phyloP scores from a whole-genome alignment of 306 rosid genomes.

The Nissolia schottii region DNA sequence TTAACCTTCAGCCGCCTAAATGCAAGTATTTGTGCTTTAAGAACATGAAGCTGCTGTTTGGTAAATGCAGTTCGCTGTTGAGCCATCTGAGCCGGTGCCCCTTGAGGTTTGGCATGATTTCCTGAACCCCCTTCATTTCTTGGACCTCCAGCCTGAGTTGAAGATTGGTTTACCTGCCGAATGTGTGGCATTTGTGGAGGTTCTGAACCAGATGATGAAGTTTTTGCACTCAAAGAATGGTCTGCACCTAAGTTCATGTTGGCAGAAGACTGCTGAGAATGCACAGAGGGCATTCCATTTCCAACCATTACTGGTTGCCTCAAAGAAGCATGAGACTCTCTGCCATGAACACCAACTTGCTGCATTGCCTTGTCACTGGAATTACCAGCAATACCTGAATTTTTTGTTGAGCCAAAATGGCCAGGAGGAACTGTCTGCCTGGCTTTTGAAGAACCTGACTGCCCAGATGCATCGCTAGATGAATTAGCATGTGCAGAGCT shows the following conservation, averaged over 20 bases:
- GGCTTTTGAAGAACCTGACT: conserved; percentile 73
- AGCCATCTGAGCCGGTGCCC: conserved; percentile 55
- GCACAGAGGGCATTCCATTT: conserved; percentile 61
- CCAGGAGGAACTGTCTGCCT: conserved; percentile 63
- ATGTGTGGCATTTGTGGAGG: conserved; percentile 51
- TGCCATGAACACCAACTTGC: conserved; percentile 59
- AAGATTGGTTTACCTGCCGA: conserved; percentile 66
- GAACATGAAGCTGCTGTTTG: conserved; percentile 92
- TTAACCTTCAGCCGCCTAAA: conserved; percentile 91
- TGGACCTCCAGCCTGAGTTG: conserved; percentile 55
- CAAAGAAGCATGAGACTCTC: conserved; percentile 68
- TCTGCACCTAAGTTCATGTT: conserved; percentile 53
- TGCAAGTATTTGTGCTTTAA: conserved; percentile 96
- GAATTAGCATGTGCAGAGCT: conserved; percentile 84
- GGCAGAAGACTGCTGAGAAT: conserved; percentile 58
- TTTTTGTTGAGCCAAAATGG: conserved; percentile 56
- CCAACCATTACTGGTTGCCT: conserved; percentile 54
- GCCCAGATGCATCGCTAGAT: conserved; percentile 74
- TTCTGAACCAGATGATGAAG: conserved; percentile 47
- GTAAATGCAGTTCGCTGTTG: conserved; percentile 67
- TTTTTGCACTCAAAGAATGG: conserved; percentile 47
- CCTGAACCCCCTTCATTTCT: conserved; percentile 53
- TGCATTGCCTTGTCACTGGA: conserved; percentile 44
- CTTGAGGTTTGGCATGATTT: conserved; percentile 45
- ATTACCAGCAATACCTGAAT: conserved; percentile 43